Percentiles rank a stretch among this genome's conserved stretches.
Evolutionary conservation across 495 filamentous ascomycete genomes (phyloP).

Genomic region (Hypoxylon subgilvum): DNA sequence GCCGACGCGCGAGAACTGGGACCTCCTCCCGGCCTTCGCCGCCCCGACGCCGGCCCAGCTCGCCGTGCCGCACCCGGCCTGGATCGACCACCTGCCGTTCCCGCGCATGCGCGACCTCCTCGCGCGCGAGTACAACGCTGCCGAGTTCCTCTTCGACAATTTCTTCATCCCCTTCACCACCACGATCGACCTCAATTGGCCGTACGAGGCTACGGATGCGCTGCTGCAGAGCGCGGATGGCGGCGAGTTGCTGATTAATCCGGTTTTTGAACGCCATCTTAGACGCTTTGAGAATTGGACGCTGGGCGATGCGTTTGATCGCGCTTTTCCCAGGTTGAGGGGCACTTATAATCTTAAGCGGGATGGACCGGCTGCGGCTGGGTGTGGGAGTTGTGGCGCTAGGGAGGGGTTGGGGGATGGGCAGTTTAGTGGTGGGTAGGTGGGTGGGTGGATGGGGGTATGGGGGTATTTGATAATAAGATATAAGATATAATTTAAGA

Average conservation of each 20-base stretch:
- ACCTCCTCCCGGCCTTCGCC: constrained; percentile 71
- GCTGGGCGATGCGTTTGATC: constrained; percentile 70
- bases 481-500: no score
- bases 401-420: constrained; percentile 6
- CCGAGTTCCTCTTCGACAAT: constrained; percentile 66
- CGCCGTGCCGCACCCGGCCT: constrained; percentile 68
- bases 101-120: constrained; percentile 72
- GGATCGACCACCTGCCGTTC: constrained; percentile 81
- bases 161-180: constrained; percentile 81
- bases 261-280: constrained; percentile 78
- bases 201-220: constrained; percentile 69
- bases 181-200: constrained; percentile 77
- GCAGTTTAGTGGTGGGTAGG: constrained; percentile 14
- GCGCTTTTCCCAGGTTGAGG: constrained; percentile 64
- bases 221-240: constrained; percentile 61
- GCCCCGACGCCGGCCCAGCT: constrained; percentile 67
- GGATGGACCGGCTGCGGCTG: not conserved
- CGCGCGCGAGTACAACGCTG: constrained; percentile 53
- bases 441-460: not conserved
- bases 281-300: constrained; percentile 74
- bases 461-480: no score
- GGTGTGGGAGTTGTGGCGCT: not conserved
- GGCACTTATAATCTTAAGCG: constrained; percentile 56
- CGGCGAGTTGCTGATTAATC: constrained; percentile 73
- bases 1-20: constrained; percentile 75